Evolutionary conservation across 2,329 filamentous ascomycete species (phyloP), one percentile per base, ranked within the genome.

Genomic region (Exophiala phaeomuriformis): DNA sequence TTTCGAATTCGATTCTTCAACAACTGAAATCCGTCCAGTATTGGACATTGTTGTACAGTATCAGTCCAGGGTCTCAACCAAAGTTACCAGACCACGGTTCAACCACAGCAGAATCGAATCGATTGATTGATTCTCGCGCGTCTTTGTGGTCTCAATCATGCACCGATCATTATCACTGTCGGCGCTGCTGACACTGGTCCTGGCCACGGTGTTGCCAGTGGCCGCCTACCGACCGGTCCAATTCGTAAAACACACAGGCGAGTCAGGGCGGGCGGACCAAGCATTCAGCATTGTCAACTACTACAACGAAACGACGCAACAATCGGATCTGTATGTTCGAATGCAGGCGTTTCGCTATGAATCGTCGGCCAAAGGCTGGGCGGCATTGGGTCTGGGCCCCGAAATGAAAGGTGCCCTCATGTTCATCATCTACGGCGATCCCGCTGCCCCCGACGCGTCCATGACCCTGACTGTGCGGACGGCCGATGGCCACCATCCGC

Each of bases 391-490:
- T 3, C 53, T 64, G 6, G 62, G 61, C 5, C 52, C 59, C 4
- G 42, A 49, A 40, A 64, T 64, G 62, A 53, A 56, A 39, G 62
- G 61, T 31, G 49, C 62, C 8, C 51, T 63, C 8, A 64, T 64
- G 62, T 62, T 64, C 45, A 59, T 64, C 51, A 58, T 60, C 39
- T 64, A 64, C 45, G 62, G 61, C 39, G 61, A 64, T 32, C 61
- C 62, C 2, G 53, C 47, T 8, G 32, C 52, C 1, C 37, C 54
- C 2, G 51, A 50, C 42, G 46, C 47, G 7, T 30, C 33, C 2
- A 51, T 61, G 35, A 63, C 60, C n/a, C n/a, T 62, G 44, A 60
- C 53, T 9, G 51, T 63, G 12, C 53, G 62, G 12, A 61, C 61
- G 5, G 58, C 55, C 3, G 56, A 61, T 30, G 62, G 61, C 6